phyloP scores from a whole-genome alignment of 148 eudicot genomes.

The Dysphania ambrosioides region DNA sequence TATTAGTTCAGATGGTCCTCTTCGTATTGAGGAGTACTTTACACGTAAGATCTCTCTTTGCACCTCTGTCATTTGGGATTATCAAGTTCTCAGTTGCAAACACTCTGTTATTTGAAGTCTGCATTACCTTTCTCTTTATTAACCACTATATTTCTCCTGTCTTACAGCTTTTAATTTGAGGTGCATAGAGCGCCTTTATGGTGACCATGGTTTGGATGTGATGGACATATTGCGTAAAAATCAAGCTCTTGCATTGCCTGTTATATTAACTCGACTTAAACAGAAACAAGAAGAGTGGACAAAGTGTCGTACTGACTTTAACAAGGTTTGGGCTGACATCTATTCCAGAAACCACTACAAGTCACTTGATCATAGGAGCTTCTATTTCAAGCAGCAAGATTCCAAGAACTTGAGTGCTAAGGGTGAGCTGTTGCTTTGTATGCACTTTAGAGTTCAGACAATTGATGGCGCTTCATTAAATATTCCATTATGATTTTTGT shows the following conservation, averaged over 20 bases:
- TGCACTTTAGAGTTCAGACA: neutral
- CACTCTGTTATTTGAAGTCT: neutral
- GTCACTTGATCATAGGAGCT: conserved; percentile 98
- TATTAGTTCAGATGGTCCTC: conserved; percentile 41
- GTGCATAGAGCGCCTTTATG: conserved; percentile 92
- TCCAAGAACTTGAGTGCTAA: conserved; percentile 87
- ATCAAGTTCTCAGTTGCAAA: neutral
- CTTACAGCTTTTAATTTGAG: conserved; percentile 71
- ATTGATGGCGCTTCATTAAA: neutral
- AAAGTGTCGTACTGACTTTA: conserved; percentile 77
- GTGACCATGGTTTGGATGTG: conserved; percentile 93
- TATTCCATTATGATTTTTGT: conserved; percentile 9
- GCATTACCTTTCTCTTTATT: neutral
- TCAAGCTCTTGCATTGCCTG: conserved; percentile 67
- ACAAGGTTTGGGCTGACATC: conserved; percentile 94
- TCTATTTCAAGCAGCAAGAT: conserved; percentile 99
- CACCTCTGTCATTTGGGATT: neutral
- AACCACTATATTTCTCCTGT: conserved; percentile 17
- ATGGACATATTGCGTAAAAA: conserved; percentile 78
- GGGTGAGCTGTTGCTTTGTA: conserved; percentile 46
- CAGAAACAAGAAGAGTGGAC: conserved; percentile 98
- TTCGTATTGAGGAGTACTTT: conserved; percentile 73
- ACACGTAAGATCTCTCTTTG: conserved; percentile 43
- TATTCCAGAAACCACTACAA: conserved; percentile 92
- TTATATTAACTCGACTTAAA: conserved; percentile 76